Base-by-base conservation (phyloP, 2,329 filamentous ascomycete genomes). In the Chaetomium strumarium region DNA sequence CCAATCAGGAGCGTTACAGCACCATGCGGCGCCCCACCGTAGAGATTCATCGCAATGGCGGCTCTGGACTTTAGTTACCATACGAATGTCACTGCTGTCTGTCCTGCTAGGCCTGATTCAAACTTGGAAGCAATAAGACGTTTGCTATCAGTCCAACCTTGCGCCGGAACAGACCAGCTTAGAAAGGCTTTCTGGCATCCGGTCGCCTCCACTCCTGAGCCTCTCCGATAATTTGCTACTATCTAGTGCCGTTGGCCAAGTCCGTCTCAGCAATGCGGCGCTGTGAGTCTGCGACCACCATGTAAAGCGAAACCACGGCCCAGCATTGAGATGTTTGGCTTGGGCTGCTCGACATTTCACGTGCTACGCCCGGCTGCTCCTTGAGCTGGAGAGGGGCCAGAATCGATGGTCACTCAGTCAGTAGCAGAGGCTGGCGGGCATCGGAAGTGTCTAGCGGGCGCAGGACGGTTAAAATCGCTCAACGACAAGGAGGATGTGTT, bases 1-100 rank as follows among this genome's bases (percentile, higher is more conserved):
- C 60, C 60, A 62, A 62, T 62, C 57, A 62, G 31, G 45, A 13
- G 36, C 16, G 50, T 36, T n/a, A 7, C 52, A 47, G 38, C 51
- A 49, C 50, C 38, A 44, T 39, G 31, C 55, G 49, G 52, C 56
- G 53, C 55, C 54, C 53, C 55, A 51, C 48, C 56, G 55, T 43
- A 53, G 49, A 55, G n/a, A 42, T 34, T 13, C 7, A 29, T 20
- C 16, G 19, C 16, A 38, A 36, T 47, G 53, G 52, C 51, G 24
- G 42, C 47, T 51, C 55, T 49, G 47, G 42, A 17, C 37, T 36
- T 34, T 55, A 37, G 33, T 12, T 11, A 37, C 16, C n/a, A n/a
- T 24, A 24, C 20, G 38, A 49, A 29, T 40, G 29, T 45, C 46
- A 34, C 34, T 29, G 29, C 41, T 33, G 46, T 39, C 33, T 38